Base-by-base conservation (phyloP, 805 yeast genomes). In the Schwanniomyces yamadae region DNA sequence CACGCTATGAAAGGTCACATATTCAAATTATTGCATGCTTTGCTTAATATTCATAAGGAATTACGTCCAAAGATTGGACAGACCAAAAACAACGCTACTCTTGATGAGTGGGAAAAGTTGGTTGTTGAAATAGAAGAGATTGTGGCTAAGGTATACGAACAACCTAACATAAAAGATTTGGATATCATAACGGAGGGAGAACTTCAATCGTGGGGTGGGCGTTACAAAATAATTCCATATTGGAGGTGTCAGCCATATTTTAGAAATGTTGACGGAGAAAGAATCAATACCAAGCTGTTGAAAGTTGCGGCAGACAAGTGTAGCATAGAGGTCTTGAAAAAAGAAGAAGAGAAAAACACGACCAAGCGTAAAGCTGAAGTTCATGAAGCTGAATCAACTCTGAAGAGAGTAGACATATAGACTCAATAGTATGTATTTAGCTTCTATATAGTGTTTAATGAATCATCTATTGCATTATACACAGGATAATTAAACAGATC, bases 211-310 rank as follows among this genome's bases (percentile, higher is more conserved):
- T 84, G 95, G 90, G 95, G 95, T 31, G 95, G 95, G 1, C 50
- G 71, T 10, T 91, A 93, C 57, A 79, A 80, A 56, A 75, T 72
- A 4, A 78, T 91, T 11, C 98, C 99, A 1, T 89, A 84, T 57
- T 91, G 98, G 98, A 75, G 98, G 51, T 81, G 95, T 46, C 99
- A 91, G 62, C 99, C 99, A 2, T 84, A 86, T 56, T 91, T 91
- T 70, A 73, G 99, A 49, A 80, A 82, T 2, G 96, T 91, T 1
- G 77, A 87, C 55, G 98, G 98, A 15, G 79, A 65, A 37, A 66
- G 64, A 43, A 69, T 64, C 33, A 67, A 64, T 40, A 55, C 64
- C 1, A 48, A 70, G 22, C 49, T 50, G 11, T 53, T 67, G 33
- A 59, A 62, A 36, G 60, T 68, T 23, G 73, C 74, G 1, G 72